Evolutionary conservation across 495 filamentous ascomycete species (phyloP).

Genomic region (Aspergillus coremiiformis): DNA sequence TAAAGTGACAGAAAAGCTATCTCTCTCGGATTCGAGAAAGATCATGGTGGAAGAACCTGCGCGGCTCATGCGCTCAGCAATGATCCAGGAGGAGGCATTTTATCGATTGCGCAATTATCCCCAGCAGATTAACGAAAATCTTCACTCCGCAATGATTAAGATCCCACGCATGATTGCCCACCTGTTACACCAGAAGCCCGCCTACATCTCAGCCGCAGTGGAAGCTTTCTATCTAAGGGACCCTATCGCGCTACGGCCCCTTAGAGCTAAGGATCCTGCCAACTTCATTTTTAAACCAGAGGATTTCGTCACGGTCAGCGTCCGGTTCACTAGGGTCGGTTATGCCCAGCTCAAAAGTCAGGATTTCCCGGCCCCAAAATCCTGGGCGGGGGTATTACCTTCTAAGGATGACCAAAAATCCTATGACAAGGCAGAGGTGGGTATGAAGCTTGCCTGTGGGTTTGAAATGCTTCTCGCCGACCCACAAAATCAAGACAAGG

Average conservation of each 20-base stretch:
- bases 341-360: slow-evolving; percentile 92
- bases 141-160: slow-evolving; percentile 62
- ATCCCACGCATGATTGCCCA: slow-evolving; percentile 80
- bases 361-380: slow-evolving; percentile 61
- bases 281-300: slow-evolving; percentile 58
- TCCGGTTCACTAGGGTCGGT: slow-evolving; percentile 77
- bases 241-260: slow-evolving; percentile 63
- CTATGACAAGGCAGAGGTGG: slow-evolving; percentile 54
- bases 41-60: slow-evolving; percentile 47
- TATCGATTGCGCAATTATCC: slow-evolving; percentile 81
- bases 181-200: slow-evolving; percentile 64
- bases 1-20: slow-evolving; percentile 42
- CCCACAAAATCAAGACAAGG: slow-evolving; percentile 56
- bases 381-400: slow-evolving; percentile 47
- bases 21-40: slow-evolving; percentile 50
- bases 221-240: slow-evolving; percentile 94
- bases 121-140: slow-evolving; percentile 54
- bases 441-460: slow-evolving; percentile 84
- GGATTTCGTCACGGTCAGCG: slow-evolving; percentile 71
- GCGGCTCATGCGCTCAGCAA: slow-evolving; percentile 53
- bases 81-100: slow-evolving; percentile 84
- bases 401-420: slow-evolving; percentile 27
- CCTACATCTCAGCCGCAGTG: slow-evolving; percentile 69
- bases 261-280: slow-evolving; percentile 44
- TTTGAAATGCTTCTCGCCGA: slow-evolving; percentile 80